phyloP scores from a whole-genome alignment of 495 filamentous ascomycete genomes.

The Aspergillus nanangensis region DNA sequence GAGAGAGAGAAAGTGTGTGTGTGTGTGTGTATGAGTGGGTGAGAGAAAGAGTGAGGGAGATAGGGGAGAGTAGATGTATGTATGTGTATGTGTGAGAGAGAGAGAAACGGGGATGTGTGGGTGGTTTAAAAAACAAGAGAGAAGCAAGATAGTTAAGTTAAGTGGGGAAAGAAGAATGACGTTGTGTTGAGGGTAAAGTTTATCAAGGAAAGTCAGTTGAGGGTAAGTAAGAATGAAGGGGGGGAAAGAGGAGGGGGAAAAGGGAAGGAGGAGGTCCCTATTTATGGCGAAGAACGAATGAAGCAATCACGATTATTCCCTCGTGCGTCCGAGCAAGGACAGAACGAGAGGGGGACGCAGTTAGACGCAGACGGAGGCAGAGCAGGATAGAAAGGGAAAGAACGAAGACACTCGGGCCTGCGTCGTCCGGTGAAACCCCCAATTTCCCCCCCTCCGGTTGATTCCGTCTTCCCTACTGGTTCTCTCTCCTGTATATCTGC shows the following conservation, averaged over 20 bases:
- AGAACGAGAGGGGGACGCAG: too few species aligned
- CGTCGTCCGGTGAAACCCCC: neutral
- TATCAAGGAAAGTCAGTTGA: neutral
- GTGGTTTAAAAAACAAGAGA: too few species aligned
- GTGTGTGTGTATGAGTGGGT: neutral
- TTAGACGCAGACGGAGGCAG: too few species aligned
- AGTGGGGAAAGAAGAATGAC: neutral
- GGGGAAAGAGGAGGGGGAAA: constrained; percentile 2
- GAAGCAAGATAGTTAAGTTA: neutral
- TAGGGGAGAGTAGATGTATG: neutral
- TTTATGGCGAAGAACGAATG: neutral
- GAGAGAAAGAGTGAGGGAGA: neutral
- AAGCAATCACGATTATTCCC: constrained; percentile 1
- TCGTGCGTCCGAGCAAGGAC: neutral
- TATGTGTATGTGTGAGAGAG: too few species aligned
- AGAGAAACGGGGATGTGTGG: too few species aligned
- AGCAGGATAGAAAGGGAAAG: too few species aligned
- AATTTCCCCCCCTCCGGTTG: neutral
- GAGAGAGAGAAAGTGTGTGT: constrained; percentile 5
- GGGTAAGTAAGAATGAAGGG: constrained; percentile 2
- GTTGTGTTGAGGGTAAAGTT: too few species aligned
- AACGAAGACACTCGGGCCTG: neutral
- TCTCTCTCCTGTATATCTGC: neutral
- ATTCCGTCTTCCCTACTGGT: neutral
- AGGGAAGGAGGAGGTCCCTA: neutral